These are phyloP conservation scores for Penicillium cosmopolitanum DNA, from an alignment of 495 filamentous ascomycete species.

Conservation along the genomic window DNA sequence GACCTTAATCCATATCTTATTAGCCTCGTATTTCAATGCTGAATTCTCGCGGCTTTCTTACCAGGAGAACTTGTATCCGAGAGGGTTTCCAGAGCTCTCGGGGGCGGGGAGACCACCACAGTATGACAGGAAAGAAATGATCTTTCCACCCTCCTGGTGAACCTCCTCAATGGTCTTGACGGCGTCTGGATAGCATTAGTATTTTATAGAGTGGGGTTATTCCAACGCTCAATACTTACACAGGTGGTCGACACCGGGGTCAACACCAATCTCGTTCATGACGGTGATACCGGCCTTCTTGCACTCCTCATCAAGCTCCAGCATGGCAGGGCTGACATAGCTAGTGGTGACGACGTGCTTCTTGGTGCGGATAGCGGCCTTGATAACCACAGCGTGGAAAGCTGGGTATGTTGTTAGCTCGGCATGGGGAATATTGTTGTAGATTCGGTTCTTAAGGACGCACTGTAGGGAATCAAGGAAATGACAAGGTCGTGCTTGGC, in stretches of 20 bases:
- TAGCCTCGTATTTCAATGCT: neutral
- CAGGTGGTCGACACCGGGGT: slow-evolving; percentile 37
- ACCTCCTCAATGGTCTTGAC: slow-evolving; percentile 83
- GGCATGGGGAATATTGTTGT: neutral
- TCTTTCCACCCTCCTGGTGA: slow-evolving; percentile 83
- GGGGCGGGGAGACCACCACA: slow-evolving; percentile 87
- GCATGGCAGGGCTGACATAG: slow-evolving; percentile 91
- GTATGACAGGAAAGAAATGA: slow-evolving; percentile 80
- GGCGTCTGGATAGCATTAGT: slow-evolving; percentile 52
- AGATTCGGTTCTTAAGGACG: neutral
- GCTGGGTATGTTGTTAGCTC: slow-evolving; percentile 23
- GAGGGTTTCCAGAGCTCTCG: slow-evolving; percentile 84
- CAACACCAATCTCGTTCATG: slow-evolving; percentile 95
- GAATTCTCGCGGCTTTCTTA: slow-evolving; percentile 43
- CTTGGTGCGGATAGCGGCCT: slow-evolving; percentile 90
- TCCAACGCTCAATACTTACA: slow-evolving; percentile 16
- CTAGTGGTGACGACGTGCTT: slow-evolving; percentile 96
- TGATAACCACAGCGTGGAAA: slow-evolving; percentile 88
- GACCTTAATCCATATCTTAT: slow-evolving; percentile 26
- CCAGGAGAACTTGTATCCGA: slow-evolving; percentile 97
- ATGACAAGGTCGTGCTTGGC: slow-evolving; percentile 74
- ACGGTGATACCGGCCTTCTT: slow-evolving; percentile 96
- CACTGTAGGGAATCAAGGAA: slow-evolving; percentile 83
- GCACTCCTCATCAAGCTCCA: slow-evolving; percentile 77
- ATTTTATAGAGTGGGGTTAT: slow-evolving; percentile 50